Conservation (phyloP, 2,329 filamentous ascomycete species). For the Beauveria sp. region DNA sequence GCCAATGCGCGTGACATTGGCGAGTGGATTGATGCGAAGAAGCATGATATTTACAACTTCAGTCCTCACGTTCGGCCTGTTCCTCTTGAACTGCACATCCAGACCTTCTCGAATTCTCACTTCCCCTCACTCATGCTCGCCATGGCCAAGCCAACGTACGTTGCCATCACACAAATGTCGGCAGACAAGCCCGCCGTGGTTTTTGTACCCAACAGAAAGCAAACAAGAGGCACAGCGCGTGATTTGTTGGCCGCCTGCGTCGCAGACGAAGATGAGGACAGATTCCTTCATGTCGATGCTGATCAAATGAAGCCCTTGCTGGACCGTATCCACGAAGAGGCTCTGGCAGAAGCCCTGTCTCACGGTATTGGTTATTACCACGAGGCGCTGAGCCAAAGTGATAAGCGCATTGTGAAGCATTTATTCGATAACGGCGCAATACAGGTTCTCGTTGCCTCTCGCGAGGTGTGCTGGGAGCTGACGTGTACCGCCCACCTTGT, state of each 20-base stretch:
- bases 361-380: slow-evolving; percentile 98
- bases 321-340: slow-evolving; percentile 74
- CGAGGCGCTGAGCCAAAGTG: slow-evolving; percentile 79
- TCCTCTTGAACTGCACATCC: slow-evolving; percentile 86
- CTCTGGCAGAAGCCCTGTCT: slow-evolving; percentile 78
- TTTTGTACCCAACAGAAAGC: slow-evolving; percentile 90
- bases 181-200: slow-evolving; percentile 82
- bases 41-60: slow-evolving; percentile 99
- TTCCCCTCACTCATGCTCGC: slow-evolving; percentile 98
- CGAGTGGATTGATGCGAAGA: slow-evolving; percentile 96
- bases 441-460: slow-evolving; percentile 67
- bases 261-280: slow-evolving; percentile 84
- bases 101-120: slow-evolving; percentile 92
- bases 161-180: slow-evolving; percentile 81
- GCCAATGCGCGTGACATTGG: slow-evolving; percentile 90
- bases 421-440: slow-evolving; percentile 85
- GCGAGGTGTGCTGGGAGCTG: slow-evolving; percentile 95
- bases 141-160: slow-evolving; percentile 92
- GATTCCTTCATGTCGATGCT: slow-evolving; percentile 79
- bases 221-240: slow-evolving; percentile 77
- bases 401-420: slow-evolving; percentile 90
- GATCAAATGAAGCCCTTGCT: slow-evolving; percentile 78
- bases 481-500: slow-evolving; percentile 83
- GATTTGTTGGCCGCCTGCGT: slow-evolving; percentile 84
- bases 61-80: slow-evolving; percentile 84